A percentile compares a stretch with the other conserved stretches of the same genome.
phyloP scores from a whole-genome alignment of 1,284 basidiomycete species.

The Fereydounia khargensis region DNA sequence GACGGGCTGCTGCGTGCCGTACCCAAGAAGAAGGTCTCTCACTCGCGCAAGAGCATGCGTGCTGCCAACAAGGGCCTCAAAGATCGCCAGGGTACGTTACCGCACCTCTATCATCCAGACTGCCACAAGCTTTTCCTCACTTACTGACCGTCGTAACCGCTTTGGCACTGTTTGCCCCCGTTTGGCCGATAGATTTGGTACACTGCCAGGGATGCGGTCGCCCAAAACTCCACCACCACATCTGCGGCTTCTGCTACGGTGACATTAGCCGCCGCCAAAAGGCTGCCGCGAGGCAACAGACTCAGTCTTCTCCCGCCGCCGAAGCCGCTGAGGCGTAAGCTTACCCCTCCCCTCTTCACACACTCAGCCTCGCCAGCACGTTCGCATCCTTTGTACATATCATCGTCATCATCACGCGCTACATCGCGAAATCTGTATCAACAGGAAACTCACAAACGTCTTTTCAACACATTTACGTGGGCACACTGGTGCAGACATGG shows the following conservation, averaged over 20 bases:
- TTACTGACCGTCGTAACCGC: not conserved
- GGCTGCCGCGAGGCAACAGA: too few species aligned
- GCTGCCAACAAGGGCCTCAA: constrained; percentile 90
- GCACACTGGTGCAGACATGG: not conserved
- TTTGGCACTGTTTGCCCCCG: not conserved
- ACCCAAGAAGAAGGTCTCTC: constrained; percentile 90
- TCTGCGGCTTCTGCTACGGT: constrained; percentile 81
- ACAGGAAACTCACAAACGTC: too few species aligned
- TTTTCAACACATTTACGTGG: too few species aligned
- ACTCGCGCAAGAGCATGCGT: constrained; percentile 92
- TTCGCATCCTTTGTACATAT: too few species aligned
- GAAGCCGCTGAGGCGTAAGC: too few species aligned
- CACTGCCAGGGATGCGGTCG: constrained; percentile 87
- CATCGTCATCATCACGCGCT: too few species aligned
- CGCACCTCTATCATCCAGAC: constrained; percentile 2
- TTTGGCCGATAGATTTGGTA: constrained; percentile 69
- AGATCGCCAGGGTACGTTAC: constrained; percentile 75
- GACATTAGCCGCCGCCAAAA: constrained; percentile 65
- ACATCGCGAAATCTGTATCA: too few species aligned
- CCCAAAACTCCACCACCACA: constrained; percentile 82
- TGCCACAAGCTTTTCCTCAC: constrained; percentile 20
- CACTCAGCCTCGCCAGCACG: too few species aligned
- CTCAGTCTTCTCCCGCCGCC: too few species aligned
- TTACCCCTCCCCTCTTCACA: too few species aligned
- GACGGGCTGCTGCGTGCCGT: constrained; percentile 86